These are phyloP conservation scores for Posidonia oceanica DNA, from an alignment of 116 monocot genomes.

Conservation along the genomic window DNA sequence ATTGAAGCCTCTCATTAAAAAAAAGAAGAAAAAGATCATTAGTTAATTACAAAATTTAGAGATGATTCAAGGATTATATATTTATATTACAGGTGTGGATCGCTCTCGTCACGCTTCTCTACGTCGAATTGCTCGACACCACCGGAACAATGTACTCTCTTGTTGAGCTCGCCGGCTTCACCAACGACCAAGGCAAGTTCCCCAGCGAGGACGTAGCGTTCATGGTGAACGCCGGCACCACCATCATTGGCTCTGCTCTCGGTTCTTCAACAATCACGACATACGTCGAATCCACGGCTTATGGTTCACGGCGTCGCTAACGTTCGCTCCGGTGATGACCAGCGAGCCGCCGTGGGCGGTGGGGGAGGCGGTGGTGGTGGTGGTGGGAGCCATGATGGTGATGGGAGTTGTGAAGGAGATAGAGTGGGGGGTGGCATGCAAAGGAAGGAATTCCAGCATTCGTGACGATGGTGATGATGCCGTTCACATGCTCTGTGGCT, in stretches of 20 bases:
- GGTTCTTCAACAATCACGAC: conserved; percentile 59
- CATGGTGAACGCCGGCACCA: conserved; percentile 39
- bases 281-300: conserved; percentile 55
- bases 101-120: conserved; percentile 36
- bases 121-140: conserved; percentile 64
- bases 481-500: conserved; percentile 51
- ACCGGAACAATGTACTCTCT: conserved; percentile 71
- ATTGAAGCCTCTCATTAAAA: no score
- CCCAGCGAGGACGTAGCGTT: conserved; percentile 59
- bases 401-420: conserved; percentile 34
- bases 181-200: conserved; percentile 30
- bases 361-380: conserved; percentile 49
- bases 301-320: background rate
- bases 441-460: conserved; percentile 59
- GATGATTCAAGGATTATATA: conserved; percentile 10
- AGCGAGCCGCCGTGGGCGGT: conserved; percentile 30
- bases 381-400: conserved; percentile 79
- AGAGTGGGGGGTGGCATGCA: conserved; percentile 52
- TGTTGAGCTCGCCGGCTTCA: conserved; percentile 58
- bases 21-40: no score
- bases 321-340: conserved; percentile 11
- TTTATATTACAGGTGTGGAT: conserved; percentile 28
- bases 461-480: conserved; percentile 55
- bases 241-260: conserved; percentile 30
- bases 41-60: no score